A percentile compares a stretch with the other conserved stretches of the same genome.
These are phyloP conservation scores for Neostapfia colusana DNA, from an alignment of 176 grass and related monocot genomes.

Conservation along the genomic window DNA sequence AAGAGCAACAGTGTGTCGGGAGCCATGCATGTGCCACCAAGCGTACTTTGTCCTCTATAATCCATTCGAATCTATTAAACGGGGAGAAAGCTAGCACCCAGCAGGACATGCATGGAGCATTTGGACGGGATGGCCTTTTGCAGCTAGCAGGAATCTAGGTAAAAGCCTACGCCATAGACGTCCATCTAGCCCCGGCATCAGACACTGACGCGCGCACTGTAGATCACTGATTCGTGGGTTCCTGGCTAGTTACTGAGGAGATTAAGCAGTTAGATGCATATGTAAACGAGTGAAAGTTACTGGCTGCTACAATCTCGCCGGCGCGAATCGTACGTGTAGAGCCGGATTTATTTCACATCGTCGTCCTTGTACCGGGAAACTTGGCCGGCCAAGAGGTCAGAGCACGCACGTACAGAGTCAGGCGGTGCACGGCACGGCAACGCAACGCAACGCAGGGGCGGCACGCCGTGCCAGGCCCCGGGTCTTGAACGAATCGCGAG, in stretches of 20 bases:
- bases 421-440: conserved; percentile 28
- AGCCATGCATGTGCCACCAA: conserved; percentile 40
- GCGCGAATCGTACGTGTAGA: no score
- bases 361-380: no score
- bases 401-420: neutral
- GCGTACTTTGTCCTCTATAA: conserved; percentile 27
- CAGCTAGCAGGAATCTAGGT: conserved; percentile 37
- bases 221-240: neutral
- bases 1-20: neutral
- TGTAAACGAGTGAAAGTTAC: no score
- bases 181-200: neutral
- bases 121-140: conserved; percentile 20
- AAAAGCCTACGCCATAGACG: conserved; percentile 9
- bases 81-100: neutral
- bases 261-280: neutral
- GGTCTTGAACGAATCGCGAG: conserved; percentile 15
- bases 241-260: neutral
- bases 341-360: no score
- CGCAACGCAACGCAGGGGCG: neutral
- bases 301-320: no score
- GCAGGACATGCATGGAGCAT: neutral
- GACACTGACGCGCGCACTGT: neutral
- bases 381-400: neutral
- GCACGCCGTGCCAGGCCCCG: conserved; percentile 4
- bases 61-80: neutral